Evolutionary conservation across 116 monocot species (phyloP), one percentile per base, ranked within the genome.

Genomic region (Papilionanthe hybrid): DNA sequence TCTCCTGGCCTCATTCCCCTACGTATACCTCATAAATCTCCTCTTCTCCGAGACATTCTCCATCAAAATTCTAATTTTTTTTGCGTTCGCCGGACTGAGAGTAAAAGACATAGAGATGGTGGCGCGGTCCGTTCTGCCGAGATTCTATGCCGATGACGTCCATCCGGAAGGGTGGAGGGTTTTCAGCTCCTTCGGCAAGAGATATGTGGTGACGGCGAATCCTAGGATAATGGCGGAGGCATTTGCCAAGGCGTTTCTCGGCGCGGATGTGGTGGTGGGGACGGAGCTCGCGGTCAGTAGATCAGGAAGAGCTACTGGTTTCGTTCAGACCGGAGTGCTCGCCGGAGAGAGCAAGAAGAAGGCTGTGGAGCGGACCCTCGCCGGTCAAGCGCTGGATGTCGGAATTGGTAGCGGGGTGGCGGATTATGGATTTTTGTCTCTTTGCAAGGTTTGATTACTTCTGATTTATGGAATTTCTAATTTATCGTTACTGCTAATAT

Each of bases 101-200:
- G 72, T 92, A 5, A 73, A 81, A 1, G 87, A 89, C 78, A 83
- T 94, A 29, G 89, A 90, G 90, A 87, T 83, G 82, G 94, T 80
- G 49, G 88, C 94, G 2, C 90, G 89, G 0, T 92, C 94, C 1
- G 89, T 92, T 12, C 53, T 94, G 77, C 94, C 94, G 3, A 86
- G 78, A 68, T 94, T 94, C 87, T 94, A 94, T 7, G 92, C 92
- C 3, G 90, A 88, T 37, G 94, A 92, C 45, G 92, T 94, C 53
- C 85, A 92, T 75, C 94, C 90, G 19, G 92, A 94, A 79, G 83
- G 90, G 3, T 94, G 94, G 94, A 79, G 88, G n/a, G 92, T 89
- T 48, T 95, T 92, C 86, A 86, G 78, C 67, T 77, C 94, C 48
- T 91, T 83, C 27, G 87, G 90, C 1, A 88, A 42, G 85, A 71